These are phyloP conservation scores for Phoenix dactylifera DNA, from an alignment of 176 grass and related monocot species.

Conservation along the genomic window DNA sequence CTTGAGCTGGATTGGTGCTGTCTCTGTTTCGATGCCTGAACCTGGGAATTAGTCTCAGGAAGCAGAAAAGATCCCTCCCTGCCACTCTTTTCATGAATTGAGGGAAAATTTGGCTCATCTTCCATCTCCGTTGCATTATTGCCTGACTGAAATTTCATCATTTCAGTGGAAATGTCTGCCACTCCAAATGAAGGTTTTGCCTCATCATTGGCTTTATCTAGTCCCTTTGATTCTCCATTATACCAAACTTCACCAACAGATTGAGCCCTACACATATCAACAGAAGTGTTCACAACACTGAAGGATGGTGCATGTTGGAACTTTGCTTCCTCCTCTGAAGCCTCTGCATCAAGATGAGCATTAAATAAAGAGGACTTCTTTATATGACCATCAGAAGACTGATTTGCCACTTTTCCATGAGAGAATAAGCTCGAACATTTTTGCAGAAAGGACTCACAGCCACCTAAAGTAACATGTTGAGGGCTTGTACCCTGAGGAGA, in stretches of 20 bases:
- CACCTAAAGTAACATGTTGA: slow-evolving; percentile 34
- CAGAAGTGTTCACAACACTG: slow-evolving; percentile 35
- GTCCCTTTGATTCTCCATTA: slow-evolving; percentile 34
- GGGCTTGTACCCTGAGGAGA: slow-evolving; percentile 24
- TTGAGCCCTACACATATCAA: slow-evolving; percentile 26
- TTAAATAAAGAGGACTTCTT: slow-evolving; percentile 37
- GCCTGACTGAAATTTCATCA: not conserved
- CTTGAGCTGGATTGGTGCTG: slow-evolving; percentile 16
- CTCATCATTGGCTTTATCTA: slow-evolving; percentile 29
- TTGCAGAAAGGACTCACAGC: slow-evolving; percentile 50
- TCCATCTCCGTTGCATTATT: not conserved
- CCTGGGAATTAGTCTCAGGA: slow-evolving; percentile 22
- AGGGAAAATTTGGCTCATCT: slow-evolving; percentile 26
- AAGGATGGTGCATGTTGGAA: slow-evolving; percentile 59
- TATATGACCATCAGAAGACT: slow-evolving; percentile 30
- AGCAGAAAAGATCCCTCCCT: slow-evolving; percentile 33
- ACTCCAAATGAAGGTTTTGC: slow-evolving; percentile 61
- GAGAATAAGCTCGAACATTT: slow-evolving; percentile 83
- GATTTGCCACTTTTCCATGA: slow-evolving; percentile 35
- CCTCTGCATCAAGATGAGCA: slow-evolving; percentile 52
- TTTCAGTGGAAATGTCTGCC: slow-evolving; percentile 59
- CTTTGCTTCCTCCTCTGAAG: slow-evolving; percentile 36
- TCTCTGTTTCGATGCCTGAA: slow-evolving; percentile 49
- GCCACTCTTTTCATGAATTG: slow-evolving; percentile 37
- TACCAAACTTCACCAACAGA: slow-evolving; percentile 30